Conservation (phyloP, 768 basidiomycete species). For the Boletus tomentosulus region DNA sequence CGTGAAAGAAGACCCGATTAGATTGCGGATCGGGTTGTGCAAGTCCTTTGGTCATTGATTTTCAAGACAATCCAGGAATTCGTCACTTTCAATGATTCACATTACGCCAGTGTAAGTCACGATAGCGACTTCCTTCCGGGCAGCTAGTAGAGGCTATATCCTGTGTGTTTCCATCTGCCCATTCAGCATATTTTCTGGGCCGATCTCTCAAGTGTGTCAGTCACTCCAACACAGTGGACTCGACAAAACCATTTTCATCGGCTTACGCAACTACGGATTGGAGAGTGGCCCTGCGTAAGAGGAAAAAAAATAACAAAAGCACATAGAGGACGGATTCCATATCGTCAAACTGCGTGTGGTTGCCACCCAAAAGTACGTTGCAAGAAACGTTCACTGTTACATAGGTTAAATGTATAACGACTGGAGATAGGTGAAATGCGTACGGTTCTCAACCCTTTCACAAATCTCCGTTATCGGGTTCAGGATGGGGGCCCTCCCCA, state of each 20-base stretch:
- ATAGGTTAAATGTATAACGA: background rate
- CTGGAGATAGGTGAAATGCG: background rate
- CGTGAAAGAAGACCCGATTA: background rate
- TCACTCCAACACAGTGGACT: background rate
- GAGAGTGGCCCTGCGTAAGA: slow-evolving; percentile 7
- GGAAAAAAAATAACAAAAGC: slow-evolving; percentile 12
- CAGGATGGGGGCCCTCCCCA: no score
- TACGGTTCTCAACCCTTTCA: slow-evolving; percentile 1
- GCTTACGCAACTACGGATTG: background rate
- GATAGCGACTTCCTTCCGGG: no score
- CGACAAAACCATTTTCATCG: background rate
- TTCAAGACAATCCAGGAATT: background rate
- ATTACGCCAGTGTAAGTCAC: no score
- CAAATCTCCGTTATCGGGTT: background rate
- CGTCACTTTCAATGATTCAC: background rate
- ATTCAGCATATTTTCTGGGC: background rate
- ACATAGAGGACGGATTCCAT: slow-evolving; percentile 18
- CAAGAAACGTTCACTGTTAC: slow-evolving; percentile 4
- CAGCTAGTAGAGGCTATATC: background rate
- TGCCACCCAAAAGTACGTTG: background rate
- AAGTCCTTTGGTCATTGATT: background rate
- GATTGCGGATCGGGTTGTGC: background rate
- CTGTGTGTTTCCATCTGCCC: background rate
- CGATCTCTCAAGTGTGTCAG: slow-evolving; percentile 1
- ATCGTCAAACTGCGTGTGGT: slow-evolving; percentile 10